Evolutionary conservation across 2,329 filamentous ascomycete genomes (phyloP).

Genomic region (Cercospora janseana): DNA sequence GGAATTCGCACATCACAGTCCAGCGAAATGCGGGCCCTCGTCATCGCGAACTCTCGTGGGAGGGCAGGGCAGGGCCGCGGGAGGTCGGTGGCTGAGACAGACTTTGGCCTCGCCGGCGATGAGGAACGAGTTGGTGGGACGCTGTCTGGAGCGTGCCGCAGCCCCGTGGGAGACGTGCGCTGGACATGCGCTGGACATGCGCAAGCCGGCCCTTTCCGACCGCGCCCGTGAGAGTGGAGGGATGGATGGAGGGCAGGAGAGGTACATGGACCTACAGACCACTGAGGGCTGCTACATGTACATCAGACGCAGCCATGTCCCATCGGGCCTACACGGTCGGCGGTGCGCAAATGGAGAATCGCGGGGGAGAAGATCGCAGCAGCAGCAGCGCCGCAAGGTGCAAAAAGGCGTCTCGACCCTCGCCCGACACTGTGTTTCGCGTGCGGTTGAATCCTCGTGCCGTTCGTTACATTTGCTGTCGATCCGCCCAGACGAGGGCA

Average conservation of each 20-base stretch:
- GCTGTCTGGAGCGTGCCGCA: constrained; percentile 1
- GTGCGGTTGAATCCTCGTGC: background rate
- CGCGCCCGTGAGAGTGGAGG: too few species aligned
- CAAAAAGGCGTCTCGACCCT: constrained; percentile 1
- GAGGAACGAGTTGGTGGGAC: background rate
- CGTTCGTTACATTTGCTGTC: constrained; percentile 1
- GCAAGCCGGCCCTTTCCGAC: too few species aligned
- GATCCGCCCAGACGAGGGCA: background rate
- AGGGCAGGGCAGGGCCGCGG: background rate
- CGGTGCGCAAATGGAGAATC: background rate
- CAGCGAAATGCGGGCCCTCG: background rate
- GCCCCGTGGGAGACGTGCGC: background rate
- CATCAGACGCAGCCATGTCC: background rate
- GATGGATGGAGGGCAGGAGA: constrained; percentile 5
- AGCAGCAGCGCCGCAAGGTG: background rate
- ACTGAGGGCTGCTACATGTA: background rate
- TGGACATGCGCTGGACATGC: too few species aligned
- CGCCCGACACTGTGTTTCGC: background rate
- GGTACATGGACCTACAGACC: background rate
- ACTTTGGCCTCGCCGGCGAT: background rate
- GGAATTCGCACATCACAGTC: background rate
- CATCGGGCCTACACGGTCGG: background rate
- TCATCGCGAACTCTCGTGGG: constrained; percentile 1
- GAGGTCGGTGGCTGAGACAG: constrained; percentile 6
- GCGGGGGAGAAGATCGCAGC: background rate